Conservation (phyloP, 257 asterid genomes). For the Primulina tabacum region DNA sequence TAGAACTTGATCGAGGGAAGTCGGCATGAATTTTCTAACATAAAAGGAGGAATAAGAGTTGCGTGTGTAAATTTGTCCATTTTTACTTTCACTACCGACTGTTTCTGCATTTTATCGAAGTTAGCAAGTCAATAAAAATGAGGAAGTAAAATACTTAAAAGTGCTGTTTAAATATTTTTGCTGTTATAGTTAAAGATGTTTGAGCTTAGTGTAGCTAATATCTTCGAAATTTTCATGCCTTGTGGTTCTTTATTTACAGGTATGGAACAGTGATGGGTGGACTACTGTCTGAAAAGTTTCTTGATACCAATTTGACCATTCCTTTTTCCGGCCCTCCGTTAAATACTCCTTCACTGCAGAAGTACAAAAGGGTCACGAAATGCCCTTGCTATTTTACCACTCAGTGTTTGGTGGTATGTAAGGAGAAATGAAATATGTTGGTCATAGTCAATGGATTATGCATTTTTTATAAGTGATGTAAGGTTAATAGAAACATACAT, state of each 20-base stretch:
- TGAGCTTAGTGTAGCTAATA: constrained; percentile 9
- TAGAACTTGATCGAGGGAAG: no score
- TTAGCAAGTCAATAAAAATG: no score
- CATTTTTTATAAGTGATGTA: no score
- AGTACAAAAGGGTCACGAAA: constrained; percentile 74
- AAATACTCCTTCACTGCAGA: constrained; percentile 93
- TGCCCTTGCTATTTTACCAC: background rate
- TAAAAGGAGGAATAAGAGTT: background rate
- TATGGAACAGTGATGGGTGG: constrained; percentile 99
- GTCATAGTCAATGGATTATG: background rate
- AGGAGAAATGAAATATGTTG: background rate
- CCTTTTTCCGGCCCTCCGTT: constrained; percentile 89
- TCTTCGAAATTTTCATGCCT: constrained; percentile 17
- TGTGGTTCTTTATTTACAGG: constrained; percentile 38
- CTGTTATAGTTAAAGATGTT: background rate
- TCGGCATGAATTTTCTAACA: no score
- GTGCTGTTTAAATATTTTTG: background rate
- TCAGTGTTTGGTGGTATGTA: constrained; percentile 4
- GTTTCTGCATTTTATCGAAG: background rate
- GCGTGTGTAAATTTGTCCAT: background rate
- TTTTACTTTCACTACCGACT: background rate
- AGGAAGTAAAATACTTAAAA: no score
- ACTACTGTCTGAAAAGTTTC: constrained; percentile 84
- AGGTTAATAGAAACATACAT: no score
- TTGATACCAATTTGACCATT: constrained; percentile 78